Percentiles rank a stretch among this genome's conserved stretches.
Conservation (phyloP, 805 yeast species). For the Wickerhamiella lipophila region DNA sequence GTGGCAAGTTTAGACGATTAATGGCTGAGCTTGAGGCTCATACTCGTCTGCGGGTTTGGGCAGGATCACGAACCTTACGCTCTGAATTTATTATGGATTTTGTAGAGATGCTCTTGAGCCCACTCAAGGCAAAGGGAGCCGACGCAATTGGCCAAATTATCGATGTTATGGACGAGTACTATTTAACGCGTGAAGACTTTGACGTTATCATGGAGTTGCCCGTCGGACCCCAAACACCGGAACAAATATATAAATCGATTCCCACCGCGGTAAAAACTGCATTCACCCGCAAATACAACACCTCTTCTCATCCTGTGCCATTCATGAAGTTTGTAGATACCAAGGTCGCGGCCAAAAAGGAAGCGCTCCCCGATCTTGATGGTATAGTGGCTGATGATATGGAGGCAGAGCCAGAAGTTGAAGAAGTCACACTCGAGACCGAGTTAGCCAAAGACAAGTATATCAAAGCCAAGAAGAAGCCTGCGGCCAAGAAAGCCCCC, state of each 20-base stretch:
- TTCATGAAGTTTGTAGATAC: slow-evolving; percentile 44
- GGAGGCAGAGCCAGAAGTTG: slow-evolving; percentile 24
- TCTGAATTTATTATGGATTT: slow-evolving; percentile 61
- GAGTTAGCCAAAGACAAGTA: slow-evolving; percentile 28
- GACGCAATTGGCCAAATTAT: slow-evolving; percentile 59
- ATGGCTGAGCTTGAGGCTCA: slow-evolving; percentile 84
- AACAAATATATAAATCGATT: slow-evolving; percentile 44
- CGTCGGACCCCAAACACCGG: slow-evolving; percentile 42
- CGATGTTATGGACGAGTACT: slow-evolving; percentile 70
- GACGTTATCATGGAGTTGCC: slow-evolving; percentile 75
- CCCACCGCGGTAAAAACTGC: slow-evolving; percentile 71
- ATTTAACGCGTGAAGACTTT: slow-evolving; percentile 83
- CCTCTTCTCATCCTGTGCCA: slow-evolving; percentile 67
- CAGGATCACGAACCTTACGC: slow-evolving; percentile 63
- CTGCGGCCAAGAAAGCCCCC: slow-evolving; percentile 9
- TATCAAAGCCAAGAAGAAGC: slow-evolving; percentile 17
- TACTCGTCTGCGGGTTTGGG: slow-evolving; percentile 64
- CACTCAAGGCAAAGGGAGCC: slow-evolving; percentile 42
- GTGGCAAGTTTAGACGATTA: slow-evolving; percentile 61
- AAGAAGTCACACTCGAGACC: slow-evolving; percentile 32
- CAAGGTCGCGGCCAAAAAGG: slow-evolving; percentile 27
- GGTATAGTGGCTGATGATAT: slow-evolving; percentile 54
- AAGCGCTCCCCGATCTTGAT: slow-evolving; percentile 47
- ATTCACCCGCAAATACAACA: slow-evolving; percentile 76
- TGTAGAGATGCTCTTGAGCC: slow-evolving; percentile 42